Conservation (phyloP, 306 rosid species). For the Lithocarpus polystachyus region DNA sequence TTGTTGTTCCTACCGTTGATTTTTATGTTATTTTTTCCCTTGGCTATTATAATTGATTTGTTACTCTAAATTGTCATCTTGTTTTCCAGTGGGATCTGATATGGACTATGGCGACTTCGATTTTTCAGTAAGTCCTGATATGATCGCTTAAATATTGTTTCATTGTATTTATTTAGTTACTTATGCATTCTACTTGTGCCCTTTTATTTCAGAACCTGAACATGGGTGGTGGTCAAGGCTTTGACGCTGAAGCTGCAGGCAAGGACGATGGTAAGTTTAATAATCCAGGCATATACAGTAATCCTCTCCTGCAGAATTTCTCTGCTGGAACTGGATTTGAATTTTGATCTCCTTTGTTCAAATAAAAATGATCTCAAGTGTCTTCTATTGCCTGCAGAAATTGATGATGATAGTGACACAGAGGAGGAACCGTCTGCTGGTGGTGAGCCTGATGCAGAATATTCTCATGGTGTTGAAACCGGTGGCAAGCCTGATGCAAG, state of each 20-base stretch:
- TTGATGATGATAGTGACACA: conserved; percentile 14
- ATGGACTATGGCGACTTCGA: conserved; percentile 49
- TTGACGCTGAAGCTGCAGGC: conserved; percentile 10
- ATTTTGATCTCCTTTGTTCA: not conserved
- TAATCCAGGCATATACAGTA: not conserved
- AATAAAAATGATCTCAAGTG: not conserved
- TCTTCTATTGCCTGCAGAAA: not conserved
- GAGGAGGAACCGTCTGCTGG: conserved; percentile 25
- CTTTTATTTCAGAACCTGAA: conserved; percentile 21
- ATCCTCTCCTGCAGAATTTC: not conserved
- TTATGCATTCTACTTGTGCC: not conserved
- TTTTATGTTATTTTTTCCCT: not conserved
- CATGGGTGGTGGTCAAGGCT: conserved; percentile 26
- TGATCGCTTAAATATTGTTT: not conserved
- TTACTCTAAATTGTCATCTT: not conserved
- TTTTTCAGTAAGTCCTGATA: conserved; percentile 46
- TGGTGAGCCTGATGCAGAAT: conserved; percentile 2
- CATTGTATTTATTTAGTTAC: not conserved
- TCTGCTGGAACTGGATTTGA: not conserved
- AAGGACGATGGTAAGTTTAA: conserved; percentile 24
- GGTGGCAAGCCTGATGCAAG: not conserved
- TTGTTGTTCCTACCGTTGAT: not conserved
- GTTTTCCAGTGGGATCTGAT: conserved; percentile 40
- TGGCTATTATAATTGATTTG: not conserved
- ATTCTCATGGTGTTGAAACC: not conserved